Conservation (phyloP, 2,329 filamentous ascomycete genomes). For the Teratosphaeria zuluensis region DNA sequence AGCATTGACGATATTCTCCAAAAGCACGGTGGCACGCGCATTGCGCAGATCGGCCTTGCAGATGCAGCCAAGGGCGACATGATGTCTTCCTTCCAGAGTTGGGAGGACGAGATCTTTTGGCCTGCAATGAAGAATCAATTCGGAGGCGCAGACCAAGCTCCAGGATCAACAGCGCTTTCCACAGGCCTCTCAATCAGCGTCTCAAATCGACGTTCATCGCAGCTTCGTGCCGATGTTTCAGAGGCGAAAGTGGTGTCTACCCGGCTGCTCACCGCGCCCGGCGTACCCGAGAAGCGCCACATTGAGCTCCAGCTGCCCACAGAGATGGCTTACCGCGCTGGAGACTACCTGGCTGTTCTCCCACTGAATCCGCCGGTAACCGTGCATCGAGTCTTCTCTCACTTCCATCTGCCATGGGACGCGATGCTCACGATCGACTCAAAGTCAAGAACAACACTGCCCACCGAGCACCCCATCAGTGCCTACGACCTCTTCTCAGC, state of each 20-base stretch:
- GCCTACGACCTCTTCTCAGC: slow-evolving; percentile 55
- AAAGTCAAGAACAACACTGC: slow-evolving; percentile 52
- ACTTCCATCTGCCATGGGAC: slow-evolving; percentile 60
- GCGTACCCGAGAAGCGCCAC: slow-evolving; percentile 48
- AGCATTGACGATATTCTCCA: slow-evolving; percentile 48
- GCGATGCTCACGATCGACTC: slow-evolving; percentile 32
- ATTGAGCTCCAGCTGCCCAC: slow-evolving; percentile 36
- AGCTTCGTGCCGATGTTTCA: slow-evolving; percentile 53
- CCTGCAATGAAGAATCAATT: too few species aligned
- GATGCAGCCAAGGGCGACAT: slow-evolving; percentile 53
- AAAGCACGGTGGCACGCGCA: slow-evolving; percentile 39
- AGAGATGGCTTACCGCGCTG: slow-evolving; percentile 54
- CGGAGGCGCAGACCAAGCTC: slow-evolving; percentile 21
- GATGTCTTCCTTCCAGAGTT: slow-evolving; percentile 58
- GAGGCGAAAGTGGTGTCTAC: slow-evolving; percentile 51
- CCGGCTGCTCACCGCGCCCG: slow-evolving; percentile 41
- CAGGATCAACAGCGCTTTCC: not conserved
- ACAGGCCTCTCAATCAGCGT: not conserved
- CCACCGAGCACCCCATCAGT: slow-evolving; percentile 45
- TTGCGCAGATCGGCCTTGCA: slow-evolving; percentile 45
- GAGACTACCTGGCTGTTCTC: slow-evolving; percentile 59
- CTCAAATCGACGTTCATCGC: slow-evolving; percentile 45
- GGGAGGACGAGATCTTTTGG: slow-evolving; percentile 49
- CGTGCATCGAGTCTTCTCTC: slow-evolving; percentile 54
- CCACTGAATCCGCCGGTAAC: slow-evolving; percentile 57